Conservation (phyloP, 176 grass and related monocot genomes). For the Carex scoparia region DNA sequence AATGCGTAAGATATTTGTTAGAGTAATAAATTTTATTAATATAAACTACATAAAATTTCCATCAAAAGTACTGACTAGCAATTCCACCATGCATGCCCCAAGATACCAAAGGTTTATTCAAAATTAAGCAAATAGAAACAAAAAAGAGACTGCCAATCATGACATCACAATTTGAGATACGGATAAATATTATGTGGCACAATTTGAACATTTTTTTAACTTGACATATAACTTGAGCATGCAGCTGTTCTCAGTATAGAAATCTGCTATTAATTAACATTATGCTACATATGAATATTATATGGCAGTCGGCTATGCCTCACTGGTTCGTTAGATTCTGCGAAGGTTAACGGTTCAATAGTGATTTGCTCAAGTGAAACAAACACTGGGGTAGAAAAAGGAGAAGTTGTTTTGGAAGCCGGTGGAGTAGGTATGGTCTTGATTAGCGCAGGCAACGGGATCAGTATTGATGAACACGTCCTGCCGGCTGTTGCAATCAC, state of each 20-base stretch:
- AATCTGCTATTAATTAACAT: neutral
- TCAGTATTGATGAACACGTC: slow-evolving; percentile 22
- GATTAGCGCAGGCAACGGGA: neutral
- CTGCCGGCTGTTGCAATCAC: slow-evolving; percentile 53
- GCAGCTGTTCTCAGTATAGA: neutral
- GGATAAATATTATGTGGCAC: too few relatives aligned
- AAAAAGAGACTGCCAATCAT: too few relatives aligned
- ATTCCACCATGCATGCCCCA: neutral
- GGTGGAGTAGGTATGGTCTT: slow-evolving; percentile 53
- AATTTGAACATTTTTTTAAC: neutral
- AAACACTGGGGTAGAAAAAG: slow-evolving; percentile 33
- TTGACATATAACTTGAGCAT: neutral
- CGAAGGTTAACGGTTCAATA: slow-evolving; percentile 49
- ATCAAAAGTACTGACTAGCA: neutral
- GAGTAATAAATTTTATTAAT: neutral
- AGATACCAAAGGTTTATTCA: too few relatives aligned
- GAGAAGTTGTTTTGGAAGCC: slow-evolving; percentile 36
- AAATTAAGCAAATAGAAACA: too few relatives aligned
- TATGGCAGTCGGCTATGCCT: slow-evolving; percentile 34
- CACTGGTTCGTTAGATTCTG: slow-evolving; percentile 34
- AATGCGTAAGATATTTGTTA: slow-evolving; percentile 38
- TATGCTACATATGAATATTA: neutral
- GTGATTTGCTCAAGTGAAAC: slow-evolving; percentile 50
- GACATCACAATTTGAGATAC: too few relatives aligned
- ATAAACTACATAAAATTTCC: neutral